Conservation (phyloP, 805 yeast genomes). For the Saturnispora besseyi region DNA sequence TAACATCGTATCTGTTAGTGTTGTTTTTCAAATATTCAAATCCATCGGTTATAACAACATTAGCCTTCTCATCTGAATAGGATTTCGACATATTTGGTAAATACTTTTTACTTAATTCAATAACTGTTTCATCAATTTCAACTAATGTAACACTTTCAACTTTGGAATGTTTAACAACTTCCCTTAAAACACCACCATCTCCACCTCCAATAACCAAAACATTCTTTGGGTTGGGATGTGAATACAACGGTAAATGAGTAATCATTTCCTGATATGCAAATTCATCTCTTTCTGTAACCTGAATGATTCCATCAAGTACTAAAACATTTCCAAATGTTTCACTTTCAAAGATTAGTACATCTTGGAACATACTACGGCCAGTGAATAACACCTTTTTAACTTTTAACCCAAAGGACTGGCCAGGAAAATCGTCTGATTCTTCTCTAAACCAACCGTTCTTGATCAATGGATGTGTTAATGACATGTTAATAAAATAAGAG, state of each 20-base stretch:
- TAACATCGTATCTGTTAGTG: slow-evolving; percentile 58
- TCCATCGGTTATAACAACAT: slow-evolving; percentile 70
- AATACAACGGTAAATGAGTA: slow-evolving; percentile 69
- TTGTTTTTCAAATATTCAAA: slow-evolving; percentile 57
- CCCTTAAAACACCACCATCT: slow-evolving; percentile 97
- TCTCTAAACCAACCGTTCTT: slow-evolving; percentile 80
- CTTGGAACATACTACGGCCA: slow-evolving; percentile 66
- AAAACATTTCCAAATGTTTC: slow-evolving; percentile 76
- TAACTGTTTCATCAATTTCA: slow-evolving; percentile 85
- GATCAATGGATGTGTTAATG: slow-evolving; percentile 21
- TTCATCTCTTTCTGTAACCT: slow-evolving; percentile 88
- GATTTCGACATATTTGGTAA: slow-evolving; percentile 68
- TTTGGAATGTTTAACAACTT: slow-evolving; percentile 77
- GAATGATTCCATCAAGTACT: slow-evolving; percentile 83
- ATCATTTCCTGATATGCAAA: slow-evolving; percentile 92
- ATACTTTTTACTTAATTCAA: slow-evolving; percentile 58
- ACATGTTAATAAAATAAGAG: background rate
- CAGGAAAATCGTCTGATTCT: slow-evolving; percentile 68
- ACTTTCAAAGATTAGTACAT: slow-evolving; percentile 70
- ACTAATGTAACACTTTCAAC: slow-evolving; percentile 87
- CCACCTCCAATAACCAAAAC: slow-evolving; percentile 98
- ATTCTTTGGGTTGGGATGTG: slow-evolving; percentile 73
- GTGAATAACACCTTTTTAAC: slow-evolving; percentile 60
- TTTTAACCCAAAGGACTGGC: slow-evolving; percentile 69
- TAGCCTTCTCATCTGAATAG: slow-evolving; percentile 55